Evolutionary conservation across 768 basidiomycete species (phyloP), one percentile per base, ranked within the genome.

Genomic region (Serendipita sp.): DNA sequence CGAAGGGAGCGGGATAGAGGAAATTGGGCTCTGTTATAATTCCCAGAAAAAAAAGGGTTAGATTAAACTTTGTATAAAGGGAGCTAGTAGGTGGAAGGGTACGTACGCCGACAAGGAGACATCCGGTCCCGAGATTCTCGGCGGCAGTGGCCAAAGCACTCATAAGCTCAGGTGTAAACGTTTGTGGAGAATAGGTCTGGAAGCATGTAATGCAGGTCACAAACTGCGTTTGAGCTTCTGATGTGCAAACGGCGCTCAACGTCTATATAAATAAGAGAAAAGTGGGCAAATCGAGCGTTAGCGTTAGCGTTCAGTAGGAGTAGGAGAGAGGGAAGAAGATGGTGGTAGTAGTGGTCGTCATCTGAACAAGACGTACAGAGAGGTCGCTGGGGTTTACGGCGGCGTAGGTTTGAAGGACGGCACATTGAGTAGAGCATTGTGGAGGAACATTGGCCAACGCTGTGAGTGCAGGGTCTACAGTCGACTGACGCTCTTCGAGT

Each of bases 71-170:
- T 23, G 23, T 23, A 0, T 23, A 23, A 23, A 23, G 23, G 23
- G 23, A 23, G 23, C 23, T 23, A 23, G 23, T 23, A 23, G 23
- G 23, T 23, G 23, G 36, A 60, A n/a, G 16, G 8, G 30, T n/a
- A 60, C 56, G 16, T 38, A 60, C 56, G 28, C 56, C 56, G 56
- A 60, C 56, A n/a, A 60, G 56, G 16, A 60, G 34, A 35, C 56
- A 60, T 60, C 56, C 56, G 8, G 56, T 60, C 0, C 18, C 8
- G 28, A 60, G 34, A 10, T 32, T 32, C 8, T 60, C 56, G 56
- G 56, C 56, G 10, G 28, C 34, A 4, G 56, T 34, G 16, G n/a
- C 10, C 30, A 60, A 8, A 30, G 56, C 56, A 8, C 16, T 23
- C 18, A 60, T 8, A 10, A 60, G 56, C 34, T 60, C 56, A 11